Evolutionary conservation across 2,329 filamentous ascomycete genomes (phyloP).

Genomic region (Waltergamsia citrina): DNA sequence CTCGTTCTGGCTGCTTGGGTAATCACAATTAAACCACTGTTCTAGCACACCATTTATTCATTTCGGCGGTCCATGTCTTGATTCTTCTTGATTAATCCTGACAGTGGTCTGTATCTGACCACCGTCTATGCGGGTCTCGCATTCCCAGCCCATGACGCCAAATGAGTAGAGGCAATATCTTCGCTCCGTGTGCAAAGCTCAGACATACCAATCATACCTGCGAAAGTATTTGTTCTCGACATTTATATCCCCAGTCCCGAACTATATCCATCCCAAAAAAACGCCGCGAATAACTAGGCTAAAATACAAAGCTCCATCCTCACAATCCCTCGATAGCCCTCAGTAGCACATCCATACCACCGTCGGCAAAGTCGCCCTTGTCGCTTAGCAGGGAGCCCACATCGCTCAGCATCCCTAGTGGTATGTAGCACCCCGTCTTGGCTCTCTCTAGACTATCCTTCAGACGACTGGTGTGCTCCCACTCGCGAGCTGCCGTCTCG

Average conservation of each 20-base stretch:
- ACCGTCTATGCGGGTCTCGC: not conserved
- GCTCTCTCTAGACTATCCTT: conserved; percentile 81
- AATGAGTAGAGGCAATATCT: too few relatives aligned
- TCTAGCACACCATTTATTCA: too few relatives aligned
- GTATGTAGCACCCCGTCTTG: conserved; percentile 71
- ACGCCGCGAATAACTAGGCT: not conserved
- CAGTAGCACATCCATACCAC: conserved; percentile 48
- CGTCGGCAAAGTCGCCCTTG: conserved; percentile 34
- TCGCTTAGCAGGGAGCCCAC: conserved; percentile 67
- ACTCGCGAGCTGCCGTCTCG: conserved; percentile 79
- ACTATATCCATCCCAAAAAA: too few relatives aligned
- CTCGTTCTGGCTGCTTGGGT: too few relatives aligned
- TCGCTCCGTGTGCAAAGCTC: too few relatives aligned
- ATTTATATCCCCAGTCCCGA: too few relatives aligned
- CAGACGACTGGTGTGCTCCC: conserved; percentile 89
- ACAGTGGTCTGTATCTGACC: too few relatives aligned
- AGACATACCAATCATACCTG: too few relatives aligned
- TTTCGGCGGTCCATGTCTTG: too few relatives aligned
- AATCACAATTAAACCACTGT: too few relatives aligned
- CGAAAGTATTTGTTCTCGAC: too few relatives aligned
- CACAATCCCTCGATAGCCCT: conserved; percentile 50
- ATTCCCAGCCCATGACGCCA: not conserved
- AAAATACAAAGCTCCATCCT: conserved; percentile 1
- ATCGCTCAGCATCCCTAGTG: conserved; percentile 80
- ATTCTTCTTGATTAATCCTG: too few relatives aligned